Evolutionary conservation across 83 land plant species (phyloP).

Genomic region (Isoetes engelmannii): DNA sequence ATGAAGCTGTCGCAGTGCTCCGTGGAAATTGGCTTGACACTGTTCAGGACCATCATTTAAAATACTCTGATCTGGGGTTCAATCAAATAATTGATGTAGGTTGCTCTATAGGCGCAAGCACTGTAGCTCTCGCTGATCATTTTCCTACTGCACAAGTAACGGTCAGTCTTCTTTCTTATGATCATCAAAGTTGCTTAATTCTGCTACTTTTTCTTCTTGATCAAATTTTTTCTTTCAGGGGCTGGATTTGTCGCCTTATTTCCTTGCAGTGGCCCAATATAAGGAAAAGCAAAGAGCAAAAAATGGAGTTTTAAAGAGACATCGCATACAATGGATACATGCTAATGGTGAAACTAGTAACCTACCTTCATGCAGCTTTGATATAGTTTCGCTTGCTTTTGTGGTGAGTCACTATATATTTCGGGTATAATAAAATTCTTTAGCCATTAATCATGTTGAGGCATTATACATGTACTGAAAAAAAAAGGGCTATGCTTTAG

Average conservation of each 20-base stretch:
- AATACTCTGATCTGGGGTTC: conserved; percentile 45
- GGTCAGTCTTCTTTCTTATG: conserved; percentile 38
- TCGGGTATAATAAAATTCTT: not conserved
- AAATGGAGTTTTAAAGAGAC: conserved; percentile 22
- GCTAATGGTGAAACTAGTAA: conserved; percentile 83
- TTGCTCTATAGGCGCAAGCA: conserved; percentile 81
- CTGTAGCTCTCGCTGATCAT: conserved; percentile 57
- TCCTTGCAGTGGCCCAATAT: conserved; percentile 75
- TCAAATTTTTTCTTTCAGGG: conserved; percentile 41
- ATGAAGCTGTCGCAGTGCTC: conserved; percentile 53
- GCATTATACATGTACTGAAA: no score
- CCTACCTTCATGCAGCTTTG: conserved; percentile 64
- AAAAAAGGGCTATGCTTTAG: conserved; percentile 22
- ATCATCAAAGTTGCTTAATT: not conserved
- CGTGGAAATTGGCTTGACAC: conserved; percentile 75
- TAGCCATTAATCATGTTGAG: no score
- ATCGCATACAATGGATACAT: conserved; percentile 70
- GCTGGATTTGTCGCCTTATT: conserved; percentile 90
- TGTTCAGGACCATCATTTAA: conserved; percentile 50
- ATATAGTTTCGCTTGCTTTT: conserved; percentile 63
- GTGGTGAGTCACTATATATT: conserved; percentile 47
- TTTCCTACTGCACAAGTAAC: conserved; percentile 65
- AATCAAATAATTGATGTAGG: conserved; percentile 69
- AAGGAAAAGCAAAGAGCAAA: conserved; percentile 53
- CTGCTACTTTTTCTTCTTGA: not conserved